Percentiles rank a stretch among this genome's conserved stretches.
phyloP scores from a whole-genome alignment of 768 basidiomycete genomes.

The Ramaria sp. region DNA sequence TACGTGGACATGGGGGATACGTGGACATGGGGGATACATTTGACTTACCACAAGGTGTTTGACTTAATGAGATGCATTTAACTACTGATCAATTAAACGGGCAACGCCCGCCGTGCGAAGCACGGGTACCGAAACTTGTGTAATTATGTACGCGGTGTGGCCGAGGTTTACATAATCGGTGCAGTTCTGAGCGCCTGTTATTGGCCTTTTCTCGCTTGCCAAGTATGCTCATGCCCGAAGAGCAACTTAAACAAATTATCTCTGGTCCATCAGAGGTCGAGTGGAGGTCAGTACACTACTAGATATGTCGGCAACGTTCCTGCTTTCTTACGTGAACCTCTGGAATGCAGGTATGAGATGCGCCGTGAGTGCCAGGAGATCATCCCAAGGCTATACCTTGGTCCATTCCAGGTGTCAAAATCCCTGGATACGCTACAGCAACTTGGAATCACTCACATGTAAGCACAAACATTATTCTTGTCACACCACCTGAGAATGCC shows the following conservation, averaged over 20 bases:
- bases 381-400: constrained; percentile 68
- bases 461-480: constrained; percentile 12
- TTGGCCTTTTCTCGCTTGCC: too few relatives aligned
- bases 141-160: too few relatives aligned
- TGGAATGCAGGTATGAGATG: constrained; percentile 72
- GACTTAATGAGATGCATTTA: too few relatives aligned
- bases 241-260: constrained; percentile 33
- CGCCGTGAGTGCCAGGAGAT: constrained; percentile 92
- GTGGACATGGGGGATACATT: too few relatives aligned
- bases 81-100: too few relatives aligned
- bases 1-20: too few relatives aligned
- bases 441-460: constrained; percentile 81
- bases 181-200: too few relatives aligned
- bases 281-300: constrained; percentile 49
- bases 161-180: too few relatives aligned
- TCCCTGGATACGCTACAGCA: constrained; percentile 55
- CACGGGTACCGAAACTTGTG: too few relatives aligned
- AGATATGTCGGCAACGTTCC: not conserved
- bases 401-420: constrained; percentile 84
- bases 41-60: too few relatives aligned
- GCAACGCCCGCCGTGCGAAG: too few relatives aligned
- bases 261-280: constrained; percentile 77
- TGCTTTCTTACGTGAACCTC: not conserved
- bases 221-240: not conserved
- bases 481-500: not conserved